Evolutionary conservation across 306 rosid species (phyloP).

Genomic region (Phaseolus lunatus): DNA sequence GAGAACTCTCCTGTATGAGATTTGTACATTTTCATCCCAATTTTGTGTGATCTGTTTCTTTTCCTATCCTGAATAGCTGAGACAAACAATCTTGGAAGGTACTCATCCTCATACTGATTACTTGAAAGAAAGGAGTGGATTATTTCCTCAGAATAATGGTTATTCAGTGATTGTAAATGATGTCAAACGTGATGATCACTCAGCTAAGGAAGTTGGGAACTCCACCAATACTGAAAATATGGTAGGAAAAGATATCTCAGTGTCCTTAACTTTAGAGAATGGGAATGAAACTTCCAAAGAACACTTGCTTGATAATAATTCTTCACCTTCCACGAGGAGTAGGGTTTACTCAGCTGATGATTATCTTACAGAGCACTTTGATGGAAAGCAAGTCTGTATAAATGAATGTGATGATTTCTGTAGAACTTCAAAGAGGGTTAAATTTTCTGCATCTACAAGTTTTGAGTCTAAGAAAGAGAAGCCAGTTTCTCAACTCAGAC

Average conservation of each 20-base stretch:
- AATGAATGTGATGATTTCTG: slow-evolving; percentile 45
- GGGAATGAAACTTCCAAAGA: slow-evolving; percentile 38
- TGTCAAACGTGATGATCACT: slow-evolving; percentile 37
- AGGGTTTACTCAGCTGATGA: slow-evolving; percentile 40
- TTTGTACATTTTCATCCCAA: slow-evolving; percentile 32
- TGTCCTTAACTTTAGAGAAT: slow-evolving; percentile 41
- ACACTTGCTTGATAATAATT: slow-evolving; percentile 28
- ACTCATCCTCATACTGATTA: slow-evolving; percentile 60
- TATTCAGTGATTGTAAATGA: slow-evolving; percentile 33
- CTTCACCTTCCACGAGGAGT: slow-evolving; percentile 55
- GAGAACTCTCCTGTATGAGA: slow-evolving; percentile 2
- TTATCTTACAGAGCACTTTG: slow-evolving; percentile 30
- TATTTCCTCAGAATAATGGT: slow-evolving; percentile 42
- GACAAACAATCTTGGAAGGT: slow-evolving; percentile 49
- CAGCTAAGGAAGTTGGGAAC: slow-evolving; percentile 39
- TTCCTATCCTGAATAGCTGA: not conserved
- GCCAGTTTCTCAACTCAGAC: slow-evolving; percentile 41
- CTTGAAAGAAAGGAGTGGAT: slow-evolving; percentile 64
- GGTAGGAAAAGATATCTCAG: slow-evolving; percentile 46
- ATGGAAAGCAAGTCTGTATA: slow-evolving; percentile 22
- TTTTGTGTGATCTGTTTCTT: slow-evolving; percentile 5
- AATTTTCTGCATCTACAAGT: slow-evolving; percentile 43
- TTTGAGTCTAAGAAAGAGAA: slow-evolving; percentile 45
- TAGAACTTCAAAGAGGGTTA: slow-evolving; percentile 54
- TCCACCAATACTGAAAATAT: slow-evolving; percentile 41